Evolutionary conservation across 2,329 filamentous ascomycete species (phyloP).

Genomic region (Nemania abortiva): DNA sequence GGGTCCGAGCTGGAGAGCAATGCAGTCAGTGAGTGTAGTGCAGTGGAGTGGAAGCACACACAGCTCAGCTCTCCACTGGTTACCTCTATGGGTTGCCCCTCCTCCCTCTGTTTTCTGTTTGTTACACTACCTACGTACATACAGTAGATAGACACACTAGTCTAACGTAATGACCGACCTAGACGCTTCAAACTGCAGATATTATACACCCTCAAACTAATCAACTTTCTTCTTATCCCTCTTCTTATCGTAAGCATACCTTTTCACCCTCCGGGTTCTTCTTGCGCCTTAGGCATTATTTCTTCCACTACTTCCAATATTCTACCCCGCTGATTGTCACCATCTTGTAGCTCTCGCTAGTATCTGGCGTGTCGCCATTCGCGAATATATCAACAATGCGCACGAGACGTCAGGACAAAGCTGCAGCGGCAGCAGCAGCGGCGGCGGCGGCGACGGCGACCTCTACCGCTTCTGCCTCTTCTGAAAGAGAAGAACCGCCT

Average conservation of each 20-base stretch:
- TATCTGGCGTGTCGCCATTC: neutral
- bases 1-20: conserved; percentile 9
- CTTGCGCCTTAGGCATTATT: neutral
- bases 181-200: conserved; percentile 9
- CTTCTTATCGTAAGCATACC: neutral
- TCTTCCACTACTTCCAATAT: neutral
- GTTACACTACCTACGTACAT: neutral
- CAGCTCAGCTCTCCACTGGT: conserved; percentile 2
- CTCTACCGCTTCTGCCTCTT: neutral
- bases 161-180: neutral
- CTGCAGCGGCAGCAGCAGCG: conserved; percentile 21
- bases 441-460: conserved; percentile 18
- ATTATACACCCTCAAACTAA: neutral
- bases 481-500: conserved; percentile 19
- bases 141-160: neutral
- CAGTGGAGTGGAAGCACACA: neutral
- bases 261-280: neutral
- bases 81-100: conserved; percentile 24
- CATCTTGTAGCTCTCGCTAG: conserved; percentile 2
- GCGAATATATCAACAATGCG: conserved; percentile 34
- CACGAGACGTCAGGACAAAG: conserved; percentile 40
- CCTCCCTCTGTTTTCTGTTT: conserved; percentile 19
- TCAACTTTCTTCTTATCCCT: neutral
- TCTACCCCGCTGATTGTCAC: neutral
- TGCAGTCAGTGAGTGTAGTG: neutral